Evolutionary conservation across 1,139 yeast genomes (phyloP), one percentile per base, ranked within the genome.

Genomic region (Blastobotrys serpentis): DNA sequence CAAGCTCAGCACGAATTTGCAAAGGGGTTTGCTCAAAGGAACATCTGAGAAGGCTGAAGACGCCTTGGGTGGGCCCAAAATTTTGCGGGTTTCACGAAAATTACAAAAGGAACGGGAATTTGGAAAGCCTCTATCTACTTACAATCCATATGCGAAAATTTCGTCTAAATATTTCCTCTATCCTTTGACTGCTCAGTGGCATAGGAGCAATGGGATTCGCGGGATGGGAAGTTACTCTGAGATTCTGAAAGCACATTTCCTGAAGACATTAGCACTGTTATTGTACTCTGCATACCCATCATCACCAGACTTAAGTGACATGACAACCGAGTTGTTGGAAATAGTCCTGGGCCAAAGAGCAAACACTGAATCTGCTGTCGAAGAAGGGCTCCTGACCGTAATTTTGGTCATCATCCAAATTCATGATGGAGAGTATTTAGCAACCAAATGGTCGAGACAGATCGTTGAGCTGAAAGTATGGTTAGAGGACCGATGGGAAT

Each of bases 211-310:
- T 2, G 49, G 54, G 29, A 49, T 50, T 29, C 52, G 48, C 14
- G 52, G 48, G 16, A 70, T 78, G 43, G 86, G 86, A 0, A 73
- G 71, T 37, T 81, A 79, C 59, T 77, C 84, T 0, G 72, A 80
- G 0, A 59, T 83, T 1, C 66, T 84, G 34, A 70, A 73, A 26
- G 75, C 80, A 0, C 90, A 84, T 60, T 83, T 74, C 60, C 58
- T 84, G 46, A 76, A 79, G 49, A 81, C 87, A 0, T 60, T 85
- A 51, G 73, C 81, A 0, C 61, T 84, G 18, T 58, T 84, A 4
- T 63, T 82, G 22, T 79, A 79, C 48, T 70, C 81, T 44, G 81
- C 85, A 0, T 76, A 76, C 53, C 87, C 88, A 0, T 65, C 79
- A 0, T 69, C 78, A 0, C 57, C 66, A 0, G 77, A 78, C 48